These are phyloP conservation scores for Talaromyces sp. DNA, from an alignment of 2,329 filamentous ascomycete genomes.

Conservation along the genomic window DNA sequence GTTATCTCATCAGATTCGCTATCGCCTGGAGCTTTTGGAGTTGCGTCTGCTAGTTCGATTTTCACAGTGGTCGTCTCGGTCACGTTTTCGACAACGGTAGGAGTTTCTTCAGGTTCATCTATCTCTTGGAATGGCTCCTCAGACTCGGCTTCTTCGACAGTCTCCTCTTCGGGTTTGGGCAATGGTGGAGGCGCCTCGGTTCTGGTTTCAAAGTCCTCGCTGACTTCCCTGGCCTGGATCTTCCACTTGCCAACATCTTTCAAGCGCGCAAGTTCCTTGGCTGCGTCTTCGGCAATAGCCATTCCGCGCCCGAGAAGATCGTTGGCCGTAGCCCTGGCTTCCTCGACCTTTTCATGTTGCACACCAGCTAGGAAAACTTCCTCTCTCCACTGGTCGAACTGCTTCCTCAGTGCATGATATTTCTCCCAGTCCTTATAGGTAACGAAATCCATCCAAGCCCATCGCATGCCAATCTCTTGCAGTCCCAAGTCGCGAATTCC, in stretches of 20 bases:
- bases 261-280: slow-evolving; percentile 72
- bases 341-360: slow-evolving; percentile 66
- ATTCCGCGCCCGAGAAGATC: slow-evolving; percentile 77
- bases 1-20: neutral
- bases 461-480: slow-evolving; percentile 86
- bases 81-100: slow-evolving; percentile 16
- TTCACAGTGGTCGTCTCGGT: slow-evolving; percentile 27
- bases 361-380: slow-evolving; percentile 76
- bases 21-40: neutral
- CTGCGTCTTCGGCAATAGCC: slow-evolving; percentile 71
- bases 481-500: slow-evolving; percentile 78
- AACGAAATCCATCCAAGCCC: slow-evolving; percentile 93
- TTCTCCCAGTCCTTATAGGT: slow-evolving; percentile 97
- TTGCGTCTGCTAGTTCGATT: slow-evolving; percentile 14
- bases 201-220: slow-evolving; percentile 73
- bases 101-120: slow-evolving; percentile 16
- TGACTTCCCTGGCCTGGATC: slow-evolving; percentile 67
- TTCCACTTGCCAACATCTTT: slow-evolving; percentile 87
- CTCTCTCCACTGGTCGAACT: slow-evolving; percentile 78
- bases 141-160: neutral
- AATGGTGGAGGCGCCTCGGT: slow-evolving; percentile 36
- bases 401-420: slow-evolving; percentile 81
- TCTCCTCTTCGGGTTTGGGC: slow-evolving; percentile 24
- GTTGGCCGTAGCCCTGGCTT: slow-evolving; percentile 64
- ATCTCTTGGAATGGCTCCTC: neutral